Percentiles rank a stretch among this genome's conserved stretches.
Conservation (phyloP, 1,284 basidiomycete species). For the Ceratobasidium sp. region DNA sequence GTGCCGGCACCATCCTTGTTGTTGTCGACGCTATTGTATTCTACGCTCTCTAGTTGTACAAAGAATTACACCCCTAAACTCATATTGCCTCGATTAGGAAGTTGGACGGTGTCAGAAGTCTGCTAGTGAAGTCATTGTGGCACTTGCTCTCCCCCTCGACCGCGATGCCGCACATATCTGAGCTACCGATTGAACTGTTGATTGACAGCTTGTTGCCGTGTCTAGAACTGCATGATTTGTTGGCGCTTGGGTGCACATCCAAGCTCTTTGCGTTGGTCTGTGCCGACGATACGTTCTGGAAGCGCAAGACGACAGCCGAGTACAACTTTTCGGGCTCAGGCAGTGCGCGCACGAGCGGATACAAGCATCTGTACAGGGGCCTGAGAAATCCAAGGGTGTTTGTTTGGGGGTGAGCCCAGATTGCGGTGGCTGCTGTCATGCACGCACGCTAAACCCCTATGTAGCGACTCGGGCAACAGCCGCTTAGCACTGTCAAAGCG, state of each 20-base stretch:
- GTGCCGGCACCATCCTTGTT: constrained; percentile 9
- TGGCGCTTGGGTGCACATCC: constrained; percentile 62
- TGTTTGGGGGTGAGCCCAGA: constrained; percentile 75
- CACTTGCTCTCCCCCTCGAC: no score
- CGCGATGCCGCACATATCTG: constrained; percentile 27
- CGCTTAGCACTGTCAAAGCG: constrained; percentile 60
- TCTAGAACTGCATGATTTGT: constrained; percentile 64
- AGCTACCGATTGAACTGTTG: constrained; percentile 63
- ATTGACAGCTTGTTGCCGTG: constrained; percentile 73
- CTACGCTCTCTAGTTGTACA: constrained; percentile 28
- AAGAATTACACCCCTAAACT: constrained; percentile 28
- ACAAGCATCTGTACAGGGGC: constrained; percentile 79
- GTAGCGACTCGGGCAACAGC: constrained; percentile 63
- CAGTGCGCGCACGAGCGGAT: constrained; percentile 75
- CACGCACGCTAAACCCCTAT: neutral
- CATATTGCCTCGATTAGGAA: constrained; percentile 24
- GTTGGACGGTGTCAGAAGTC: constrained; percentile 22
- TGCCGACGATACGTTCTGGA: constrained; percentile 83
- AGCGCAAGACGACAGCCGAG: constrained; percentile 69
- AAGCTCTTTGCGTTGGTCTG: constrained; percentile 63
- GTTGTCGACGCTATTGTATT: constrained; percentile 29
- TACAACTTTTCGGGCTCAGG: constrained; percentile 75
- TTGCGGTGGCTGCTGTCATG: neutral
- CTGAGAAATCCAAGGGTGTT: constrained; percentile 65
- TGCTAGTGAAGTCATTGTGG: constrained; percentile 21